Evolutionary conservation across 1,284 basidiomycete genomes (phyloP), one percentile per base, ranked within the genome.

Genomic region (Leccinum variabile): DNA sequence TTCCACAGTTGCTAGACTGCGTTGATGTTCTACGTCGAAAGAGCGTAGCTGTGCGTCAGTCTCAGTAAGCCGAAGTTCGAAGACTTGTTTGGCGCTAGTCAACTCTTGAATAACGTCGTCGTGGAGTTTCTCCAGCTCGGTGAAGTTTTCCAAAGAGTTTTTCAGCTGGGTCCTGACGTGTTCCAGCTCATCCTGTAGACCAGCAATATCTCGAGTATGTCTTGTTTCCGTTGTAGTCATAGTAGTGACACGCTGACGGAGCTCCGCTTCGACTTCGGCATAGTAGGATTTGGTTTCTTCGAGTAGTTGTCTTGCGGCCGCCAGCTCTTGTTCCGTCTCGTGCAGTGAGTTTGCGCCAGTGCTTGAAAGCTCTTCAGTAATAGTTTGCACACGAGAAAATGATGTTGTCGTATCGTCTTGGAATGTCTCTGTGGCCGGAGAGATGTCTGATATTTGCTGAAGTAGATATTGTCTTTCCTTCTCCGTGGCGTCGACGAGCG

Each of bases 111-210:
- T 49, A 13, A 72, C 66, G 5, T 64, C 65, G 25, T 25, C 55
- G 44, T 75, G 65, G 5, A 70, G 65, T 52, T 74, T 61, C 28
- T 74, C 65, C 30, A 74, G 60, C 33, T 66, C 63, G 3, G 65
- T 63, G 14, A 70, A 73, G 46, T 66, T 73, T 50, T 71, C 62
- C 30, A 59, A 50, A 5, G 74, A 72, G 39, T 62, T 57, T 39
- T 57, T 41, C 55, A 76, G 33, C 30, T 66, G 69, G 11, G 49
- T 61, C 46, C 56, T 66, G 35, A 64, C 58, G 25, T 53, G 57
- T 33, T 62, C 63, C 14, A 76, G 60, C 28, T 76, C 66, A n/a
- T 30, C 57, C n/a, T 41, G 63, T 41, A 76, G 59, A 44, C 30
- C 22, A 22, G 54, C n/a, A 32, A 56, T 28, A 44, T 70, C 67